Evolutionary conservation across 257 asterid genomes (phyloP).

Genomic region (Anisodus acutangulus): DNA sequence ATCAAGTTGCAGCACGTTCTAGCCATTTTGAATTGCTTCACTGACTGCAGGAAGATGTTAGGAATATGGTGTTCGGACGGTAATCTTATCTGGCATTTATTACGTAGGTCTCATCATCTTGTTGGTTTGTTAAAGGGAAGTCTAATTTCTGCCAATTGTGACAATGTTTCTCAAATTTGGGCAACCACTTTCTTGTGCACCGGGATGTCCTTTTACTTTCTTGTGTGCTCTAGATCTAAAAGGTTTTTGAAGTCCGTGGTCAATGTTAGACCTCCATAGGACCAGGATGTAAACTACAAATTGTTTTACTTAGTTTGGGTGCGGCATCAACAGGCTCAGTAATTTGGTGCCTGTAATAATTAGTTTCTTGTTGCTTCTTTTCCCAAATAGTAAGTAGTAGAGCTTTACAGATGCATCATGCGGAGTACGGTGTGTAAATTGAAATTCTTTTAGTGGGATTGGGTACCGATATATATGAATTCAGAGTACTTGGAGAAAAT

Average conservation of each 20-base stretch:
- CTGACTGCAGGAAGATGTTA: neutral
- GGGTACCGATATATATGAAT: neutral
- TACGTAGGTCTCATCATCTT: neutral
- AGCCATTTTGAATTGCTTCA: neutral
- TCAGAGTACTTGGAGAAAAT: neutral
- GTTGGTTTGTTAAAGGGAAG: neutral
- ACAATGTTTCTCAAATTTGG: neutral
- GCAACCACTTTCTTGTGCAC: neutral
- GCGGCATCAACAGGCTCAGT: neutral
- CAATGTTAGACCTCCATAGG: neutral
- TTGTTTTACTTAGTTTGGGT: neutral
- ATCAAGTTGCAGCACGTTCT: neutral
- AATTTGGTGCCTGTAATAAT: neutral
- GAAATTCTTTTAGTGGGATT: neutral
- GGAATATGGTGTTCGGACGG: neutral
- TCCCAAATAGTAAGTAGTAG: neutral
- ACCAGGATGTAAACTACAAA: neutral
- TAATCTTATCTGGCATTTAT: conserved; percentile 4
- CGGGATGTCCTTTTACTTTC: neutral
- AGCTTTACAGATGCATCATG: neutral
- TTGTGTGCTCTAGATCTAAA: neutral
- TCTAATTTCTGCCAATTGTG: neutral
- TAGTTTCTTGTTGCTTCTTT: neutral
- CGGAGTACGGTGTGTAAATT: neutral
- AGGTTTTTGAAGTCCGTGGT: neutral